Base-by-base conservation (phyloP, 495 filamentous ascomycete species). In the Penicillium ochrochloron region DNA sequence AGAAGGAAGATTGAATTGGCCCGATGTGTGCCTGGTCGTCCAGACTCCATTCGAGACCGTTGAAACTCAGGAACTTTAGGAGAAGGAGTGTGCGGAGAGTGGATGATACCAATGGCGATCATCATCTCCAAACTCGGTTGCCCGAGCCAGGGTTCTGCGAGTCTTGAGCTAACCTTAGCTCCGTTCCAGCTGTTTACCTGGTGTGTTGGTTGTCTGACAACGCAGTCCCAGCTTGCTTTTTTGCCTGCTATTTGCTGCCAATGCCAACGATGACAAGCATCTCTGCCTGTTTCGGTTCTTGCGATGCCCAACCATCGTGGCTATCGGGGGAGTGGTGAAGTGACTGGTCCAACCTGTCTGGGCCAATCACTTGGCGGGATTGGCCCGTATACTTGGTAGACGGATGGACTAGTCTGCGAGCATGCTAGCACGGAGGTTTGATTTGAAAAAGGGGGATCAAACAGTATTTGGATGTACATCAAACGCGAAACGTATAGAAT, bases 91-190 rank as follows among this genome's bases (percentile, higher is more conserved):
- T 62, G 58, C 60, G 48, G 53, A 41, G 57, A 71, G 58, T 71
- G 66, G 62, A 71, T 71, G 68, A 71, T 71, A 59, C 57, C 37
- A 33, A 62, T 48, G 66, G 59, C 46, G 71, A 69, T 73, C 69
- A 73, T 73, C 64, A 70, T 59, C 62, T 65, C 41, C 41, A 59
- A 65, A 60, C 53, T 59, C 41, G 51, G 61, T 62, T 62, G 7
- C 11, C 8, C 25, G 33, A 61, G 62, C 66, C 66, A 67, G 39
- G 66, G 61, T 58, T 70, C 53, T 29, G 9, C 53, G 21, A 9
- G 11, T 7, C 23, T 46, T 15, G 7, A 51, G 48, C 48, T 29
- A 27, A 6, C 19, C 19, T 33, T 6, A 33, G 31, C 31, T 33
- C 7, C 31, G n/a, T 23, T 21, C 25, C 25, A 11, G 42, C 7